phyloP scores from a whole-genome alignment of 768 basidiomycete genomes.

The Chalciporus sphaerocephalus region DNA sequence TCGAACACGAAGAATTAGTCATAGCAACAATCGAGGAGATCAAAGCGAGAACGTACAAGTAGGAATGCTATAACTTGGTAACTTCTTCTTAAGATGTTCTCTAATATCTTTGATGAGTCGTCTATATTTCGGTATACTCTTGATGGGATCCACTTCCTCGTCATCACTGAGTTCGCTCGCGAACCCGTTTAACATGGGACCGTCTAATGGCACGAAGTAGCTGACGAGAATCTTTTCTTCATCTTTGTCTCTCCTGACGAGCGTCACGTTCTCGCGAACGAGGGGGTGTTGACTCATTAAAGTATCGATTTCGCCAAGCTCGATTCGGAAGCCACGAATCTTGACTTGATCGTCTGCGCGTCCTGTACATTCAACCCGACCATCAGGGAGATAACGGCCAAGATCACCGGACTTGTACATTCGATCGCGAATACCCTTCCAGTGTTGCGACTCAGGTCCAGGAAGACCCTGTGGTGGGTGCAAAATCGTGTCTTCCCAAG shows the following conservation, averaged over 20 bases:
- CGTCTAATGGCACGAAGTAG: slow-evolving; percentile 90
- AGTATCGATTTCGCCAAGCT: slow-evolving; percentile 96
- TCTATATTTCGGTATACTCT: slow-evolving; percentile 81
- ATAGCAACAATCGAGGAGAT: neutral
- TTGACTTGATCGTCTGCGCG: slow-evolving; percentile 99
- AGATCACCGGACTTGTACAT: slow-evolving; percentile 99
- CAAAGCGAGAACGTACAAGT: slow-evolving; percentile 52
- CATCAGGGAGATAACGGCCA: slow-evolving; percentile 88
- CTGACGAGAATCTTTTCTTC: slow-evolving; percentile 98
- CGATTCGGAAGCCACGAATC: slow-evolving; percentile 98
- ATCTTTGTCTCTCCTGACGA: slow-evolving; percentile 95
- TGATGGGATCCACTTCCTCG: slow-evolving; percentile 52
- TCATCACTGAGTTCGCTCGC: slow-evolving; percentile 57
- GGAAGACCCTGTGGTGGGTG: slow-evolving; percentile 53
- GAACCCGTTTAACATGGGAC: slow-evolving; percentile 59
- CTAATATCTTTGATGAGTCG: slow-evolving; percentile 89
- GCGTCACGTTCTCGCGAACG: slow-evolving; percentile 95
- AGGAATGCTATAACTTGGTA: slow-evolving; percentile 93
- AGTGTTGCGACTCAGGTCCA: slow-evolving; percentile 72
- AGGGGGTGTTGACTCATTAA: slow-evolving; percentile 90
- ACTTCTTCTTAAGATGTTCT: slow-evolving; percentile 93
- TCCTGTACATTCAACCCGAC: slow-evolving; percentile 93
- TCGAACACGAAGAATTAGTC: slow-evolving; percentile 2
- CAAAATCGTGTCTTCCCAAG: slow-evolving; percentile 67
- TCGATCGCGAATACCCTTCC: slow-evolving; percentile 93